Conservation (phyloP, 1,139 yeast species). For the Suhomyces ambrosiae region DNA sequence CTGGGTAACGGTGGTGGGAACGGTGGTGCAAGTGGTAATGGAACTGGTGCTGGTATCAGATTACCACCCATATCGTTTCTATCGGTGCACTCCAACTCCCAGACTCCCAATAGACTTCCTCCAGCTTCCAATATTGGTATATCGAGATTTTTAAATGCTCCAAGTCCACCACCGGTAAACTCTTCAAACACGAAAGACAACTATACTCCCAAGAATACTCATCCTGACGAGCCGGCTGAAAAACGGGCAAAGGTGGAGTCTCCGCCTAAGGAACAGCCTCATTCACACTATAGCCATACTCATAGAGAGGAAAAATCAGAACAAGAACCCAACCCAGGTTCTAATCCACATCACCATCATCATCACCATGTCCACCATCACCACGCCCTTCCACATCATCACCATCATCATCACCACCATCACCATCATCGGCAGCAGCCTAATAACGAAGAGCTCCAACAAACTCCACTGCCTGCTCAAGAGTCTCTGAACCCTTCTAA, state of each 20-base stretch:
- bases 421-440: slow-evolving; percentile 8
- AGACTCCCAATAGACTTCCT: slow-evolving; percentile 20
- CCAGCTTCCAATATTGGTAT: slow-evolving; percentile 25
- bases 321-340: background rate
- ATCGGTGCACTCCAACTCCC: slow-evolving; percentile 19
- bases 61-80: slow-evolving; percentile 35
- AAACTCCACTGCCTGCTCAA: background rate
- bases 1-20: too few relatives aligned
- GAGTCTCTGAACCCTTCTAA: background rate
- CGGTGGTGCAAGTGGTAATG: slow-evolving; percentile 4
- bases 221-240: slow-evolving; percentile 4
- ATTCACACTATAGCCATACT: background rate
- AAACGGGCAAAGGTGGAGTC: slow-evolving; percentile 8
- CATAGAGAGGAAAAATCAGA: background rate
- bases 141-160: slow-evolving; percentile 20
- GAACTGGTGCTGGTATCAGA: slow-evolving; percentile 20
- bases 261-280: slow-evolving; percentile 1
- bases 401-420: slow-evolving; percentile 18
- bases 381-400: slow-evolving; percentile 25
- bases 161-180: slow-evolving; percentile 6
- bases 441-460: background rate
- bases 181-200: too few relatives aligned
- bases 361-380: slow-evolving; percentile 28
- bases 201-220: background rate
- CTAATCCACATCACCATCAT: slow-evolving; percentile 14